Evolutionary conservation across 495 filamentous ascomycete genomes (phyloP).

Genomic region (Penicillium crystallinum): DNA sequence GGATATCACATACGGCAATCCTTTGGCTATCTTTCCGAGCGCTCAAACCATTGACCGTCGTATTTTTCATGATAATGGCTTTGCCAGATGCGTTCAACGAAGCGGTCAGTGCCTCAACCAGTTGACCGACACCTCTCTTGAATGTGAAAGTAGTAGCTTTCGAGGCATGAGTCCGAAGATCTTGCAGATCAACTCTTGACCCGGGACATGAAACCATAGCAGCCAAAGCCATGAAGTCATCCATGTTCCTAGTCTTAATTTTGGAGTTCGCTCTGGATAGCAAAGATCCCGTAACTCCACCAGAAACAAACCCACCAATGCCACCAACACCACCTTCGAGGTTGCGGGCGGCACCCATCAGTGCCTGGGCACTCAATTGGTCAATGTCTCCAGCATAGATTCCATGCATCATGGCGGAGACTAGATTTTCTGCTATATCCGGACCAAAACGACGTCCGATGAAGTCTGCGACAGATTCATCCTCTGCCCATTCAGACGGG

Average conservation of each 20-base stretch:
- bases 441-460: conserved; percentile 52
- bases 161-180: conserved; percentile 11
- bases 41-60: conserved; percentile 11
- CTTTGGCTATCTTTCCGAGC: background rate
- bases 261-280: conserved; percentile 5
- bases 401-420: conserved; percentile 78
- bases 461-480: conserved; percentile 73
- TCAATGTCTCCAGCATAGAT: conserved; percentile 92
- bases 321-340: conserved; percentile 36
- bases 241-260: conserved; percentile 13
- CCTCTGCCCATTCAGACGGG: conserved; percentile 29
- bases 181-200: conserved; percentile 3
- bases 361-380: conserved; percentile 63
- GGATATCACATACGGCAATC: conserved; percentile 1
- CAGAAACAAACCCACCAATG: conserved; percentile 4
- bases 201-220: conserved; percentile 1
- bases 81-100: conserved; percentile 26
- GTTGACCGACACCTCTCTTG: conserved; percentile 30
- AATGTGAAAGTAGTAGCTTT: conserved; percentile 51
- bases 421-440: conserved; percentile 63
- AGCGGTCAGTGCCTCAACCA: conserved; percentile 25
- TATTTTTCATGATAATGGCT: conserved; percentile 21
- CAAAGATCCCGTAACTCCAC: conserved; percentile 19
- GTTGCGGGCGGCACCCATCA: conserved; percentile 51
- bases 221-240: conserved; percentile 27